A percentile compares a stretch with the other conserved stretches of the same genome.
Evolutionary conservation across 2,329 filamentous ascomycete species (phyloP).

Genomic region (Botryotinia calthae): DNA sequence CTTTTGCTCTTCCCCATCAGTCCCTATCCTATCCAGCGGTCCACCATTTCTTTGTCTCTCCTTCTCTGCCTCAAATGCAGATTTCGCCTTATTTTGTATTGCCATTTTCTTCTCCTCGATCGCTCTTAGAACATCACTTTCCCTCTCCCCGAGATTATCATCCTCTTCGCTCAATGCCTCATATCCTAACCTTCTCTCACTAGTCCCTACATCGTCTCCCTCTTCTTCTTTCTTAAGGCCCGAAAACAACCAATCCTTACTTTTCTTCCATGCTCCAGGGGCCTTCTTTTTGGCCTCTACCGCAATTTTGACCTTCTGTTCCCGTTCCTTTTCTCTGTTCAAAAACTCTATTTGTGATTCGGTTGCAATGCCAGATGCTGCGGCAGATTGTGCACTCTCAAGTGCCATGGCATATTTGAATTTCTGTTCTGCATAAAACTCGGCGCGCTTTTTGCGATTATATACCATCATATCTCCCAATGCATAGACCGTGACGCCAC

Average conservation of each 20-base stretch:
- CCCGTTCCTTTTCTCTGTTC: slow-evolving; percentile 55
- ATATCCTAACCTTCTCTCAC: slow-evolving; percentile 29
- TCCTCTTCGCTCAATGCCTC: slow-evolving; percentile 33
- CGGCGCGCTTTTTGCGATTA: slow-evolving; percentile 61
- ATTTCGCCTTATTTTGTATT: slow-evolving; percentile 31
- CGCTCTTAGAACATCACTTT: slow-evolving; percentile 33
- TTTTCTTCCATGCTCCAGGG: slow-evolving; percentile 30
- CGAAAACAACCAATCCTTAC: slow-evolving; percentile 38
- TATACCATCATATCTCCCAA: slow-evolving; percentile 65
- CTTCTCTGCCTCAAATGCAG: slow-evolving; percentile 36
- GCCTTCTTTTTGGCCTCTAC: slow-evolving; percentile 33
- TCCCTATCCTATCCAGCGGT: slow-evolving; percentile 35
- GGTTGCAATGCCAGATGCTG: slow-evolving; percentile 44
- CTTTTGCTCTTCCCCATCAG: slow-evolving; percentile 23
- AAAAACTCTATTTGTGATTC: slow-evolving; percentile 52
- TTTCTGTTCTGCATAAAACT: slow-evolving; percentile 55
- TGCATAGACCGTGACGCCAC: slow-evolving; percentile 61
- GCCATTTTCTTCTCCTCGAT: slow-evolving; percentile 35
- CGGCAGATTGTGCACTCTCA: slow-evolving; percentile 44
- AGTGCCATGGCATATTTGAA: slow-evolving; percentile 46
- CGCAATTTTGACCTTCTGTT: slow-evolving; percentile 22
- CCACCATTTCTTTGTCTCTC: slow-evolving; percentile 36
- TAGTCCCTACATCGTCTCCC: slow-evolving; percentile 30
- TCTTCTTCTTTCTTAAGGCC: slow-evolving; percentile 39
- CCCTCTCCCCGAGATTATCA: slow-evolving; percentile 27